phyloP scores from a whole-genome alignment of 1,284 basidiomycete species.

The Ceratobasidium sp. region DNA sequence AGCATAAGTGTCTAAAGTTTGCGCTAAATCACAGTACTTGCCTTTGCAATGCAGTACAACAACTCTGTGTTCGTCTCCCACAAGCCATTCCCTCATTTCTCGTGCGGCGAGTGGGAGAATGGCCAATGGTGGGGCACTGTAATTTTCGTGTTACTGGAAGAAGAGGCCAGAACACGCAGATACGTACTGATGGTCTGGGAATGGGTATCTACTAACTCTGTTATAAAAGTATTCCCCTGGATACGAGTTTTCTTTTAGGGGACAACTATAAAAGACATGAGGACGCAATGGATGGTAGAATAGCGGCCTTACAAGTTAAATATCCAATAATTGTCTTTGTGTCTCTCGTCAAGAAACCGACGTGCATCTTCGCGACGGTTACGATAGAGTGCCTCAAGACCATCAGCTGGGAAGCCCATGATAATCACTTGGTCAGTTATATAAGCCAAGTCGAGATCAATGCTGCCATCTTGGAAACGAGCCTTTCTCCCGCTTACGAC shows the following conservation, averaged over 20 bases:
- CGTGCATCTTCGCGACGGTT: constrained; percentile 84
- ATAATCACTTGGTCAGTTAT: constrained; percentile 85
- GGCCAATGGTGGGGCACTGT: constrained; percentile 83
- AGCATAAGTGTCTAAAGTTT: constrained; percentile 19
- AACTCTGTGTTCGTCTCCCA: constrained; percentile 75
- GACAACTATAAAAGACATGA: constrained; percentile 63
- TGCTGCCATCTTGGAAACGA: constrained; percentile 76
- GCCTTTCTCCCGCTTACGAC: constrained; percentile 73
- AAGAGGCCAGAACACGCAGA: not conserved
- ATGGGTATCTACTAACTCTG: constrained; percentile 85
- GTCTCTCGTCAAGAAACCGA: constrained; percentile 79
- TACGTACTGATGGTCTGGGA: constrained; percentile 87
- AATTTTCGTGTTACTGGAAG: constrained; percentile 49
- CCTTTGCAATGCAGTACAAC: constrained; percentile 93
- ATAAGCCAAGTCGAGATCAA: constrained; percentile 84
- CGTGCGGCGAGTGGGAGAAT: constrained; percentile 81
- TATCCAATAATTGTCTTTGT: constrained; percentile 83
- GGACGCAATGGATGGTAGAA: not conserved
- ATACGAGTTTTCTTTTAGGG: constrained; percentile 79
- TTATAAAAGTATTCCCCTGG: constrained; percentile 71
- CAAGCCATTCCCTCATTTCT: constrained; percentile 84
- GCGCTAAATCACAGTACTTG: constrained; percentile 49
- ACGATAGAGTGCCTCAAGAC: constrained; percentile 83
- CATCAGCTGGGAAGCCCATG: constrained; percentile 89
- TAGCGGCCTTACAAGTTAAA: constrained; percentile 75